Evolutionary conservation across 768 basidiomycete genomes (phyloP).

Genomic region (Mycena vitilis): DNA sequence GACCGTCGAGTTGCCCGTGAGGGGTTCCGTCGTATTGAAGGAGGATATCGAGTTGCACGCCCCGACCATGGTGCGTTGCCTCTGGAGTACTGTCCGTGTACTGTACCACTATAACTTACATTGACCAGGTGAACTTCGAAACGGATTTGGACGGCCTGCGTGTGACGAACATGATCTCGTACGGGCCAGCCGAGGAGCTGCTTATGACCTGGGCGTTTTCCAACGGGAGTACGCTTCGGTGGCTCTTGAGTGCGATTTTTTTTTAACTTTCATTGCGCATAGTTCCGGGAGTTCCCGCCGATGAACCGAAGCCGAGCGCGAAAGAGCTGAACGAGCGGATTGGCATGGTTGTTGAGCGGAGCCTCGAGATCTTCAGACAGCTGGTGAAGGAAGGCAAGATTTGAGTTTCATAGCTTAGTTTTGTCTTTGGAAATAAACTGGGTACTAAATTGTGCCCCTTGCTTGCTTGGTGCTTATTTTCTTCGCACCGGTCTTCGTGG

Average conservation of each 20-base stretch:
- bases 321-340: constrained; percentile 28
- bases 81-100: no score
- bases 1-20: constrained; percentile 1
- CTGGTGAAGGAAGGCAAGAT: constrained; percentile 33
- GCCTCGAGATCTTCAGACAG: constrained; percentile 23
- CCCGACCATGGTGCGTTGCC: constrained; percentile 23
- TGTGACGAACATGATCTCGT: constrained; percentile 27
- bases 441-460: no score
- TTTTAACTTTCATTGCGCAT: neutral
- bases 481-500: no score
- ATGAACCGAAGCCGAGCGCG: constrained; percentile 26
- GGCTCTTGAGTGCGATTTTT: neutral
- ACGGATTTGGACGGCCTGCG: constrained; percentile 29
- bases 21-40: neutral
- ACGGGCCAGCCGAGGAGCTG: constrained; percentile 25
- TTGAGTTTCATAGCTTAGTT: neutral
- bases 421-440: no score
- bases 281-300: constrained; percentile 27
- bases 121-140: no score
- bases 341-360: constrained; percentile 18
- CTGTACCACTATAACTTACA: no score
- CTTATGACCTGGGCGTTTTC: constrained; percentile 29
- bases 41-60: constrained; percentile 20
- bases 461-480: no score
- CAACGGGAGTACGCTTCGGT: constrained; percentile 22